Conservation (phyloP, 176 grass and related monocot species). For the Oryza glaberrima region DNA sequence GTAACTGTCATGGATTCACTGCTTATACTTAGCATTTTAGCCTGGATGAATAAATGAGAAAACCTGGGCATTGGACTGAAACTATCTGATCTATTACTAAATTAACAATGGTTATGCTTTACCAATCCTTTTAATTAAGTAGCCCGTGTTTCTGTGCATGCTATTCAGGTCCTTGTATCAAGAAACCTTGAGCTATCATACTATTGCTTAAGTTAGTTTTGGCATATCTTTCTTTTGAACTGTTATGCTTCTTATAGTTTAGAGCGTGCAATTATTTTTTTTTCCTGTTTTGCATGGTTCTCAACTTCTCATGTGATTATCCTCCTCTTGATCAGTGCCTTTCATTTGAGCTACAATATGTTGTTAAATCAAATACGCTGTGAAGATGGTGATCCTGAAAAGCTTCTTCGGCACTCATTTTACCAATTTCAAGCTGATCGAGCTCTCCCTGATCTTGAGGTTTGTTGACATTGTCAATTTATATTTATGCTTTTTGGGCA, state of each 20-base stretch:
- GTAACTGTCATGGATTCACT: constrained; percentile 35
- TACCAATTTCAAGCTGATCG: constrained; percentile 95
- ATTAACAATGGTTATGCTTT: neutral
- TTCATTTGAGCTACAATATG: constrained; percentile 99
- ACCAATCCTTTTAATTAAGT: neutral
- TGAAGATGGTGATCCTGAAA: constrained; percentile 97
- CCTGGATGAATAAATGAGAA: neutral
- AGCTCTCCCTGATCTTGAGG: constrained; percentile 91
- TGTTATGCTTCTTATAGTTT: neutral
- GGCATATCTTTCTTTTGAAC: neutral
- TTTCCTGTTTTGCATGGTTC: neutral
- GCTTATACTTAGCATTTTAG: neutral
- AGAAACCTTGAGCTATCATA: constrained; percentile 19
- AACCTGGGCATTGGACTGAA: neutral
- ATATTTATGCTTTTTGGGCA: neutral
- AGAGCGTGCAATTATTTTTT: neutral
- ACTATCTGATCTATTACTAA: neutral
- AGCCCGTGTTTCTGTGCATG: neutral
- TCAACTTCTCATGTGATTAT: neutral
- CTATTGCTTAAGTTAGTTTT: neutral
- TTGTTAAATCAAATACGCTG: constrained; percentile 92
- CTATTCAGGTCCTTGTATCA: constrained; percentile 27
- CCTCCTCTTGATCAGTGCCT: constrained; percentile 67
- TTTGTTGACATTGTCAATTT: constrained; percentile 23
- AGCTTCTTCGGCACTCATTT: constrained; percentile 91